Evolutionary conservation across 2,329 filamentous ascomycete species (phyloP).

Genomic region (Penicillium corylophilum): DNA sequence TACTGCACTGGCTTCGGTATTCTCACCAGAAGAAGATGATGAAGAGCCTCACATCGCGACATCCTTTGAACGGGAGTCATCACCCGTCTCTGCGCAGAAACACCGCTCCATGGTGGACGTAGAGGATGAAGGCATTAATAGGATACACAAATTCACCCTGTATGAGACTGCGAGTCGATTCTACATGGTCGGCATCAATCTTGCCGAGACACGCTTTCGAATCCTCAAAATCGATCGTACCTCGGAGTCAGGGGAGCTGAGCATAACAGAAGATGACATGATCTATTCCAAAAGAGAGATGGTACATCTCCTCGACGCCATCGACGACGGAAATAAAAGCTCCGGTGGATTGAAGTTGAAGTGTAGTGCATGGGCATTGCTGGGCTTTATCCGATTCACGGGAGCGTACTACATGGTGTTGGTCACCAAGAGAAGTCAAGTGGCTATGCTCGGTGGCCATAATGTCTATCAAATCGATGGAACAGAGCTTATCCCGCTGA

Average conservation of each 20-base stretch:
- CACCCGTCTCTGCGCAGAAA: constrained; percentile 39
- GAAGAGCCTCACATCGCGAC: constrained; percentile 47
- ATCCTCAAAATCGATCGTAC: constrained; percentile 95
- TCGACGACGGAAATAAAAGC: constrained; percentile 90
- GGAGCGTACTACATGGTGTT: constrained; percentile 96
- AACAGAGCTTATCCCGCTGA: constrained; percentile 86
- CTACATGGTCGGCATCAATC: constrained; percentile 90
- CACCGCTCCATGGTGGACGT: constrained; percentile 36
- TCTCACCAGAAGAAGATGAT: constrained; percentile 40
- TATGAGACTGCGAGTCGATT: constrained; percentile 94
- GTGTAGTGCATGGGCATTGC: constrained; percentile 86
- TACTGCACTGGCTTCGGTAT: constrained; percentile 22
- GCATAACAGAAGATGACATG: constrained; percentile 89
- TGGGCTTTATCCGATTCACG: constrained; percentile 95
- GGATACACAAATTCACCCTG: constrained; percentile 95
- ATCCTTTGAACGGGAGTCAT: constrained; percentile 46
- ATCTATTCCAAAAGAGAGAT: constrained; percentile 91
- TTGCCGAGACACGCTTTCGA: constrained; percentile 82
- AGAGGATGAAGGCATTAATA: constrained; percentile 50
- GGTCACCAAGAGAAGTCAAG: constrained; percentile 92
- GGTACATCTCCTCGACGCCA: constrained; percentile 86
- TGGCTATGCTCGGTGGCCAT: constrained; percentile 93
- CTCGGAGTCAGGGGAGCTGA: constrained; percentile 73
- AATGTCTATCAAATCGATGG: constrained; percentile 94
- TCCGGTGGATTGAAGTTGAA: constrained; percentile 87